Base-by-base conservation (phyloP, 2,329 filamentous ascomycete genomes). In the Penicillium sp. region DNA sequence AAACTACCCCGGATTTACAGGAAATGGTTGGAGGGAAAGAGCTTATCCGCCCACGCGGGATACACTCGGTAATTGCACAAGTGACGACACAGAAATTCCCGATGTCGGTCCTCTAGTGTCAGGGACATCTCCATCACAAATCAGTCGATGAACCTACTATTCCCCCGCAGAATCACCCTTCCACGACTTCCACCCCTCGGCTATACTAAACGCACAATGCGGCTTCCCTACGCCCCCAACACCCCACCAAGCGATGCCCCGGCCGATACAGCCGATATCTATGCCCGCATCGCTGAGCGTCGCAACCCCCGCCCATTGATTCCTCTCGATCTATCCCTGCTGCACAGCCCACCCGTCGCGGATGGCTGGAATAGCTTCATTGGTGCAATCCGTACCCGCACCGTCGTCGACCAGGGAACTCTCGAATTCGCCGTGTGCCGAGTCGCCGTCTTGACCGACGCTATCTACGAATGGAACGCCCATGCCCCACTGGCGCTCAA, bases 401-500 rank as follows among this genome's bases (percentile, higher is more conserved):
- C 81, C 1, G 70, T 76, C 4, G 70, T 85, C 1, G 68, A 80
- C 13, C 69, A 73, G 3, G 74, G 69, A 10, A 62, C 92, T 26
- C 85, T 90, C 60, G 92, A 96, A 78, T 80, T 93, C 16, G 88
- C 89, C 57, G 91, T 96, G 63, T 91, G 86, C 65, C 84, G 91
- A 49, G 89, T 96, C 8, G 92, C 92, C 4, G 88, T 89, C 7
- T 83, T 91, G 62, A 96, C 93, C 72, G 73, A 81, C 27, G 92
- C 92, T 1, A 90, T 89, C 83, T 96, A 92, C 74, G 92, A 96
- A 73, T 96, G 91, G 91, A 84, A 79, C 37, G 85, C 90, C 57
- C 92, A 96, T 72, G 88, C 88, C 9, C 90, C 91, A 8, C 79
- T 93, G 8, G 81, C 75, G 1, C 53, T 78, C 55, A 74, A 73